Evolutionary conservation across 768 basidiomycete species (phyloP), one percentile per base, ranked within the genome.

Genomic region (Pholiota molesta): DNA sequence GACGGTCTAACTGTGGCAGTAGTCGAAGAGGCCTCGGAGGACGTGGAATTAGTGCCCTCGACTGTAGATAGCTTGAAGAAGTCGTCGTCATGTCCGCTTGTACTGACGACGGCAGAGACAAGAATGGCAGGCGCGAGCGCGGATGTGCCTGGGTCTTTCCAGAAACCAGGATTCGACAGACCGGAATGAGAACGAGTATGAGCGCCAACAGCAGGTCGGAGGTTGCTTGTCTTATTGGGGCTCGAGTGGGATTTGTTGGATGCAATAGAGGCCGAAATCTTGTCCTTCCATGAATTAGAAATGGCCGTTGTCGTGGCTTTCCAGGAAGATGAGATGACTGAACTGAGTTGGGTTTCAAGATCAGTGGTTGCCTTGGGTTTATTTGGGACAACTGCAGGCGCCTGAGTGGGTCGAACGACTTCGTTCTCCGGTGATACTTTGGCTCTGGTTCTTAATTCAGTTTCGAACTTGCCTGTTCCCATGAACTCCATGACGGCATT

Each of bases 91-190:
- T 75, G 77, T 23, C 78, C 79, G 66, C 77, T 80, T 19, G 81
- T 78, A 31, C 76, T 73, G 10, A 79, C 82, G 33, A 81, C 77
- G 26, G 81, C 79, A 47, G 81, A 83, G 7, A 86, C 81, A 52
- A 86, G 74, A 16, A 86, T 77, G 1, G 82, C 83, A 51, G 84
- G 84, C 0, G 84, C 84, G 26, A 77, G 84, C 9, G 82, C 77
- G n/a, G 79, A 77, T 23, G 79, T 72, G 29, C 84, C 83, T 16
- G 80, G 83, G 68, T 83, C 82, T 67, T 84, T 81, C 83, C 84
- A 84, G 59, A 77, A 79, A 19, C 74, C 73, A 10, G 78, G 70
- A 5, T 73, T 69, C 8, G 78, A 72, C 5, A 76, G 52, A 23
- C 78, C 77, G 16, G 77, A 79, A 47, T 75, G 77, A 2, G 80